Percentiles rank a stretch among this genome's conserved stretches.
Conservation (phyloP, 2,329 filamentous ascomycete species). For the Rhexocercosporidium sp. region DNA sequence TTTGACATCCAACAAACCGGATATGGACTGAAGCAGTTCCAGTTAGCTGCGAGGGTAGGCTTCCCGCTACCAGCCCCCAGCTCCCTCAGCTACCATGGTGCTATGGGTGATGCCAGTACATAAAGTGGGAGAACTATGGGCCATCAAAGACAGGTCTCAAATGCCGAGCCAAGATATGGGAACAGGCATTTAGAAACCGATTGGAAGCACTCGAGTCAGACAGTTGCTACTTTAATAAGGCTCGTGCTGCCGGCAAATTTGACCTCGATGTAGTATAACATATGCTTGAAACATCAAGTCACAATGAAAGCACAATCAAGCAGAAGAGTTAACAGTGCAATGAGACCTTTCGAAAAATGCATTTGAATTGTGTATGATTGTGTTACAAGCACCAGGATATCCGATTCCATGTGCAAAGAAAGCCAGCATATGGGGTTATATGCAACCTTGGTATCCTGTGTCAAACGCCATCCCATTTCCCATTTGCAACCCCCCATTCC, state of each 20-base stretch:
- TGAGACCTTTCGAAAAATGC: background rate
- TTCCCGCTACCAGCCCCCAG: background rate
- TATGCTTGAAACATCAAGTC: background rate
- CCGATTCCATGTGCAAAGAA: background rate
- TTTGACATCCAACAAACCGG: background rate
- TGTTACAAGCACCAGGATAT: background rate
- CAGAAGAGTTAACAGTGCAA: background rate
- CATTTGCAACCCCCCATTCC: conserved; percentile 1
- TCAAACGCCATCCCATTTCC: conserved; percentile 17
- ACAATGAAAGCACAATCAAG: background rate
- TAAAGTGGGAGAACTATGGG: background rate
- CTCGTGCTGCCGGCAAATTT: background rate
- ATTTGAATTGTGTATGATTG: background rate
- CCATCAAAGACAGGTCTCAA: background rate
- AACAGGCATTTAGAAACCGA: background rate
- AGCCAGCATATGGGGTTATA: conserved; percentile 12
- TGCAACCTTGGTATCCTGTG: conserved; percentile 25
- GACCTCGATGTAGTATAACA: background rate
- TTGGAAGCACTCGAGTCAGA: background rate
- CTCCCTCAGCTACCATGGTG: background rate
- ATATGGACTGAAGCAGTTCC: background rate
- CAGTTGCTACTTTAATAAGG: background rate
- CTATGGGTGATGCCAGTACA: background rate
- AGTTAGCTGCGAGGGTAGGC: background rate
- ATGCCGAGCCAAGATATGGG: background rate